Base-by-base conservation (phyloP, 345 rosid species). In the Gossypium thurberi region DNA sequence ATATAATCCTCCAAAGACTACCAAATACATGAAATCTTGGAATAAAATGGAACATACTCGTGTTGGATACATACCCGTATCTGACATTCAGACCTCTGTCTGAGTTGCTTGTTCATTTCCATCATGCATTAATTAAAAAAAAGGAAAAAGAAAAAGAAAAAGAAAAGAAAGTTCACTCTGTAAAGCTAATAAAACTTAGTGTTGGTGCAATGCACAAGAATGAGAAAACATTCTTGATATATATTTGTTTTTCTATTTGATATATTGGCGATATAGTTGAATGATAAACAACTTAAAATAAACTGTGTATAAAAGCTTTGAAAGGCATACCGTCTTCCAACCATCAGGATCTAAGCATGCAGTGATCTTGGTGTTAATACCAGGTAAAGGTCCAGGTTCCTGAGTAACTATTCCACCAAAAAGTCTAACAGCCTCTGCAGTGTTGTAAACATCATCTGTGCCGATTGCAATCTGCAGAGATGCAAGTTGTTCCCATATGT, bases 261-360 rank as follows among this genome's bases (percentile, higher is more conserved):
- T 55, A 23, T 47, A 14, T 14, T 47, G 20, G 15, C 13, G 42
- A 66, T 47, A n/a, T 10, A 42, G 26, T 18, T 64, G 50, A 64
- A 64, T 40, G 68, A 43, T 42, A 64, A 18, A 64, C 68, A 42
- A n/a, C n/a, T 42, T 64, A n/a, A n/a, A 18, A 18, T 10, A 18
- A 10, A 17, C 23, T 40, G 12, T 65, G 69, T 65, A 65, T 65
- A 65, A 20, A 65, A 44, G 53, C 52, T 44, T 44, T 25, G 23
- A 43, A 65, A 44, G 57, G 23, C 79, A 66, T 88, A 95, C 99
- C 91, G 99, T 64, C 78, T 95, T 95, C 99, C 99, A 95, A 73
- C 98, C 98, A 66, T 95, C 98, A 18, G 99, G 96, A 84, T 95
- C 98, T 79, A 95, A 81, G 86, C 98, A 95, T 17, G 97, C 97